Evolutionary conservation across 108 stramenopile species (phyloP).

Genomic region (Stephanodiscus minutulus): DNA sequence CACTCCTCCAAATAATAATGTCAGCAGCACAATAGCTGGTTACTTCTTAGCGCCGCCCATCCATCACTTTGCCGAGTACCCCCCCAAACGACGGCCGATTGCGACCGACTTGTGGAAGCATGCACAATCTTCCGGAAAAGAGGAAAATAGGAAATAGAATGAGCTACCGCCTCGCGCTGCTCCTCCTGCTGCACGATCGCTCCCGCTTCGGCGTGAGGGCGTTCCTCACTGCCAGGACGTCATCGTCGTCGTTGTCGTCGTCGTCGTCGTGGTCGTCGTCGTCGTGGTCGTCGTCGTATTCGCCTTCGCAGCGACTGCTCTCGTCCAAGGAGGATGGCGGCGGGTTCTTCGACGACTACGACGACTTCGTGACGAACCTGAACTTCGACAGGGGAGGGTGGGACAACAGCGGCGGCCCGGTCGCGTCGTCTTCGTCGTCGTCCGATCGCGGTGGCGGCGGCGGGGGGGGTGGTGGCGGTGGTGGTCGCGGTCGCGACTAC

Average conservation of each 20-base stretch:
- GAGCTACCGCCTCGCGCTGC: not conserved
- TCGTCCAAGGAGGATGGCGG: not conserved
- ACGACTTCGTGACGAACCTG: slow-evolving; percentile 39
- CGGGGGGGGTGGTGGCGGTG: slow-evolving; percentile 8
- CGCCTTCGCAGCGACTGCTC: not conserved
- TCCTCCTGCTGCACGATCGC: not conserved
- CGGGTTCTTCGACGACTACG: slow-evolving; percentile 45
- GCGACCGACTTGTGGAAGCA: too few relatives aligned
- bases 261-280: not conserved
- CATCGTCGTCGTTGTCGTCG: not conserved
- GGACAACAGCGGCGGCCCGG: slow-evolving; percentile 21
- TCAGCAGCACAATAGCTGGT: too few relatives aligned
- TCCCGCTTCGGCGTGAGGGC: not conserved
- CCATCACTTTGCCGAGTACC: too few relatives aligned
- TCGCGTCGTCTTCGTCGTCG: not conserved
- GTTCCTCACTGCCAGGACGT: not conserved
- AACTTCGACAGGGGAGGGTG: slow-evolving; percentile 38
- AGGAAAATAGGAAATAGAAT: too few relatives aligned
- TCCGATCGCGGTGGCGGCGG: slow-evolving; percentile 4
- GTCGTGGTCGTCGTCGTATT: not conserved
- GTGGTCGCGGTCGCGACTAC: not conserved
- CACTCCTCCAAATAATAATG: too few relatives aligned
- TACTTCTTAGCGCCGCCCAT: too few relatives aligned
- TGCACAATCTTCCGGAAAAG: too few relatives aligned
- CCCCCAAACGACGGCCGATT: too few relatives aligned